Conservation (phyloP, 2,329 filamentous ascomycete genomes). For the Leptographium radiaticola region DNA sequence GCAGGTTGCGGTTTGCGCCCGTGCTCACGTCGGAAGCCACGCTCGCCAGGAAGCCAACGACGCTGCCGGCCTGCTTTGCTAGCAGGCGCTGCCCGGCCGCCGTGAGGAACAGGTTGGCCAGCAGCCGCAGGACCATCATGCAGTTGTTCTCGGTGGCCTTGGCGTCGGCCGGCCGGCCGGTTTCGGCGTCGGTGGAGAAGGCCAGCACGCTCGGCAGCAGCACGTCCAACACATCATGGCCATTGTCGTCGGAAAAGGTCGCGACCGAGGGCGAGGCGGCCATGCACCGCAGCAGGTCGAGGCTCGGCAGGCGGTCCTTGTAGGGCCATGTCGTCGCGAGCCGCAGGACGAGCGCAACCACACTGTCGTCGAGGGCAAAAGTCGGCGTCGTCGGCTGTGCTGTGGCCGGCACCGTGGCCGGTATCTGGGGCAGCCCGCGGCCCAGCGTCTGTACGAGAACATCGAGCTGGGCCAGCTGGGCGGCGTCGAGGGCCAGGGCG, state of each 20-base stretch:
- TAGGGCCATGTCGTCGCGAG: constrained; percentile 71
- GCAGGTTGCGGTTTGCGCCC: constrained; percentile 59
- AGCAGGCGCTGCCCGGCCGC: constrained; percentile 55
- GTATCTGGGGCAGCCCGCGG: constrained; percentile 6
- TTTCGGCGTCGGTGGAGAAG: constrained; percentile 17
- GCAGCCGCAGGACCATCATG: constrained; percentile 72
- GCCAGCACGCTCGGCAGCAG: constrained; percentile 21
- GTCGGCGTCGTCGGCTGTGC: constrained; percentile 20
- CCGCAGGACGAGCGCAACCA: constrained; percentile 52
- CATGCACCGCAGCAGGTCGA: constrained; percentile 79
- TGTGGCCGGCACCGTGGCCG: constrained; percentile 18
- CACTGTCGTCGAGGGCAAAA: constrained; percentile 23
- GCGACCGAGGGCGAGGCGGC: constrained; percentile 57
- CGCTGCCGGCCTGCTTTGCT: constrained; percentile 42
- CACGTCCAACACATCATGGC: constrained; percentile 47
- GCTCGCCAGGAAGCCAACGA: constrained; percentile 49
- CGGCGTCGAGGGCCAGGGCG: constrained; percentile 49
- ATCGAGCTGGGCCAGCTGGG: constrained; percentile 47
- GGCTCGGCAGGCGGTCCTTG: constrained; percentile 63
- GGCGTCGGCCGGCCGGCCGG: constrained; percentile 33
- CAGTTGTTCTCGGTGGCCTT: constrained; percentile 61
- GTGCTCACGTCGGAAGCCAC: constrained; percentile 42
- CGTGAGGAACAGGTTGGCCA: constrained; percentile 75
- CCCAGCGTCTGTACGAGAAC: constrained; percentile 52
- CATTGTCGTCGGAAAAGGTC: constrained; percentile 37